Evolutionary conservation across 2,329 filamentous ascomycete species (phyloP).

Genomic region (Apiospora rasikravindrae): DNA sequence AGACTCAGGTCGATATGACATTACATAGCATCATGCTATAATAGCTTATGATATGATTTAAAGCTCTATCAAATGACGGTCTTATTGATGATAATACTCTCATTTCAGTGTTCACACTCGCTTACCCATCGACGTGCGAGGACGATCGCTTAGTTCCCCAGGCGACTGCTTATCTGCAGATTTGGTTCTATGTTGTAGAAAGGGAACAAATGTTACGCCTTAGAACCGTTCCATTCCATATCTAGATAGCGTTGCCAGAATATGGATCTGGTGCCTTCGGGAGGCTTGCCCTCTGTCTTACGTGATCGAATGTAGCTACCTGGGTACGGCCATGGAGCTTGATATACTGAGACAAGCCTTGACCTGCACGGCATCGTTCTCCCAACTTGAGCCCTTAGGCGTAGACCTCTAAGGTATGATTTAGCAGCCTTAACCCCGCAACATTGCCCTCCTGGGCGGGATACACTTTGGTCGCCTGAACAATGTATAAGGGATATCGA

Average conservation of each 20-base stretch:
- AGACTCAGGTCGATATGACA: slow-evolving; percentile 14
- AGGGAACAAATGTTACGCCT: too few relatives aligned
- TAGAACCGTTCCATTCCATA: too few relatives aligned
- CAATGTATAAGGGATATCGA: background rate
- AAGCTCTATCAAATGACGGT: background rate
- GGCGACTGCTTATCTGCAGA: background rate
- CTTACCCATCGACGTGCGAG: background rate
- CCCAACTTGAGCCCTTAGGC: too few relatives aligned
- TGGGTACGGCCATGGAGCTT: too few relatives aligned
- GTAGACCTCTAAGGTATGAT: background rate
- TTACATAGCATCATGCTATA: slow-evolving; percentile 5
- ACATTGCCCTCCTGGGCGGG: background rate
- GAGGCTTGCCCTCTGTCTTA: too few relatives aligned
- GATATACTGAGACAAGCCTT: too few relatives aligned
- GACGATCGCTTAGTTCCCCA: background rate
- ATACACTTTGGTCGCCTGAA: too few relatives aligned
- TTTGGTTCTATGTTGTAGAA: background rate
- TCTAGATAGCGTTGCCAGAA: too few relatives aligned
- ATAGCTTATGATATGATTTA: slow-evolving; percentile 8
- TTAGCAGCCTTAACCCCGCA: background rate
- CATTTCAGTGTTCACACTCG: background rate
- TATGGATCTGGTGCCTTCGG: too few relatives aligned
- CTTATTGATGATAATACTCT: background rate
- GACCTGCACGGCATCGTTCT: too few relatives aligned
- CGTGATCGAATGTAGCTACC: too few relatives aligned